A percentile compares a stretch with the other conserved stretches of the same genome.
phyloP scores from a whole-genome alignment of 257 asterid genomes.

The Anisodus tanguticus region DNA sequence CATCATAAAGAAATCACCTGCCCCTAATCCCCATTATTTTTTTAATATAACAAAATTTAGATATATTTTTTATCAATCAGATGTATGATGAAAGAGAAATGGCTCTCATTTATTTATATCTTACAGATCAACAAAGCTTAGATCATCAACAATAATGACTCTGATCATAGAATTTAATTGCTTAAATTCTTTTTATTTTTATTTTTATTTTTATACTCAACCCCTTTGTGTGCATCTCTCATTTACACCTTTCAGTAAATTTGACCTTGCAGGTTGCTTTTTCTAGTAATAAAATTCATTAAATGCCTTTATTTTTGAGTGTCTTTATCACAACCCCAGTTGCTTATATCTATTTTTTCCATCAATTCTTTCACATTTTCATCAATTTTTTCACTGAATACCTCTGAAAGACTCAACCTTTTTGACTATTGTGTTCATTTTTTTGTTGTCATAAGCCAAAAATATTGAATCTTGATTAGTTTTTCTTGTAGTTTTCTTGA shows the following conservation, averaged over 20 bases:
- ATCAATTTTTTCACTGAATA: slow-evolving; percentile 11
- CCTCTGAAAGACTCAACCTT: slow-evolving; percentile 24
- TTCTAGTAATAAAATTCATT: slow-evolving; percentile 41
- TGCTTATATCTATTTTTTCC: slow-evolving; percentile 38
- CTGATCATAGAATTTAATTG: slow-evolving; percentile 38
- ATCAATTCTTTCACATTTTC: slow-evolving; percentile 29
- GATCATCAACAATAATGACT: slow-evolving; percentile 48
- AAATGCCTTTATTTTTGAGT: slow-evolving; percentile 29
- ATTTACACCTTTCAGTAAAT: slow-evolving; percentile 38
- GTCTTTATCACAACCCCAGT: slow-evolving; percentile 35
- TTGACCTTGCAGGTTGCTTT: slow-evolving; percentile 62
- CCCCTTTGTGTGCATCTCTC: slow-evolving; percentile 47
- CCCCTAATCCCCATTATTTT: neutral
- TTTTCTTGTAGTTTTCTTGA: neutral
- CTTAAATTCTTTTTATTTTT: neutral
- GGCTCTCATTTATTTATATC: slow-evolving; percentile 30
- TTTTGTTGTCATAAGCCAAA: neutral
- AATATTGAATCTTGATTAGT: neutral
- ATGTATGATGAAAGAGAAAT: slow-evolving; percentile 26
- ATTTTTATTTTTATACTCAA: slow-evolving; percentile 41
- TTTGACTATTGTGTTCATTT: neutral
- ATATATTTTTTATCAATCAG: neutral
- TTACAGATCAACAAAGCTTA: neutral
- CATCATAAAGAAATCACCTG: slow-evolving; percentile 36
- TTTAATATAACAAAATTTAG: neutral